phyloP scores from a whole-genome alignment of 2,329 filamentous ascomycete species.

The Triangularia verruculosa region DNA sequence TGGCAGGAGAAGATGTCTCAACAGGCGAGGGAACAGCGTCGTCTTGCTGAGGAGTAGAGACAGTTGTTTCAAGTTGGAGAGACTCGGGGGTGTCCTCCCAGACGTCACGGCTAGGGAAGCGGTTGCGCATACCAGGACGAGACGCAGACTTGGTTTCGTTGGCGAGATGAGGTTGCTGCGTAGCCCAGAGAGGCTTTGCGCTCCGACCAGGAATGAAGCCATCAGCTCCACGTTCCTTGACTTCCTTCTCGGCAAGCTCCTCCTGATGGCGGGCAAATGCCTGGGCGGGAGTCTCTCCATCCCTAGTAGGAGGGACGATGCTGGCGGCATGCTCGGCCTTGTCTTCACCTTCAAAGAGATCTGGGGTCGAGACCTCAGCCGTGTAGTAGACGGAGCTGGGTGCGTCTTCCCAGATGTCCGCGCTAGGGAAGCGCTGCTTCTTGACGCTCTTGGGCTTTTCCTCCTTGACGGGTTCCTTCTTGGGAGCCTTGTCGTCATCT shows the following conservation, averaged over 20 bases:
- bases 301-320: conserved; percentile 33
- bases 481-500: conserved; percentile 60
- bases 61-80: conserved; percentile 72
- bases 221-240: conserved; percentile 38
- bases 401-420: conserved; percentile 96
- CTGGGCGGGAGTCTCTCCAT: conserved; percentile 57
- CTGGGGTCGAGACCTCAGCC: conserved; percentile 81
- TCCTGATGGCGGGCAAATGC: conserved; percentile 66
- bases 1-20: conserved; percentile 26
- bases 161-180: conserved; percentile 48
- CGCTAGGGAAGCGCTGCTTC: conserved; percentile 79
- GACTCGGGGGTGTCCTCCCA: conserved; percentile 95
- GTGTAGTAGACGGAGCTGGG: conserved; percentile 78
- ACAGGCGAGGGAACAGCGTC: conserved; percentile 40
- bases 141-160: conserved; percentile 41
- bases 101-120: conserved; percentile 88
- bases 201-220: conserved; percentile 55
- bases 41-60: conserved; percentile 54
- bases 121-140: conserved; percentile 58
- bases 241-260: conserved; percentile 59
- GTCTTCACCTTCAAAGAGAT: conserved; percentile 40
- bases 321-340: conserved; percentile 19
- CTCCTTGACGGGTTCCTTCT: conserved; percentile 38
- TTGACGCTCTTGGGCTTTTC: conserved; percentile 48
- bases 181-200: conserved; percentile 43